Evolutionary conservation across 208 protist genomes (phyloP).

Genomic region (Crithidia mellificae): DNA sequence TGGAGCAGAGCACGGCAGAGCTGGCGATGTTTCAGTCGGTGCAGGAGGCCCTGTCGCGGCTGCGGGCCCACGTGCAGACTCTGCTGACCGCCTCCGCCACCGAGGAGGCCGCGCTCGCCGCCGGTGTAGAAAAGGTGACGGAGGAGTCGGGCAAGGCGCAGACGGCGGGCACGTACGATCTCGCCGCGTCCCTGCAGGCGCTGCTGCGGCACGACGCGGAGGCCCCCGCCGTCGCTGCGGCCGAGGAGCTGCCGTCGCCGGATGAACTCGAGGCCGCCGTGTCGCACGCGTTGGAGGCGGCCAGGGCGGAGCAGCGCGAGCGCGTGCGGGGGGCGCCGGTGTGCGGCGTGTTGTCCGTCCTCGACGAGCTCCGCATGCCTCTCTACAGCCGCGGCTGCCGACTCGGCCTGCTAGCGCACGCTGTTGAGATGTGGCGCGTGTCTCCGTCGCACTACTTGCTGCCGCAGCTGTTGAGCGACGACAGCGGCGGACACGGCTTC

Average conservation of each 20-base stretch:
- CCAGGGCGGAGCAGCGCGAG: constrained; percentile 41
- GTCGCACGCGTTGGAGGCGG: constrained; percentile 34
- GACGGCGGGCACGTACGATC: constrained; percentile 18
- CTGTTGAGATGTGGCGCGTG: constrained; percentile 64
- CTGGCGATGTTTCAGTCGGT: constrained; percentile 49
- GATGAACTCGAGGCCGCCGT: constrained; percentile 32
- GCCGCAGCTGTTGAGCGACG: constrained; percentile 20
- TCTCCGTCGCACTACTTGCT: constrained; percentile 59
- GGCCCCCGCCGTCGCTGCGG: constrained; percentile 7
- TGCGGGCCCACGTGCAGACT: constrained; percentile 76
- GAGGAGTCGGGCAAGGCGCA: constrained; percentile 28
- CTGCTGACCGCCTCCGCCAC: constrained; percentile 50
- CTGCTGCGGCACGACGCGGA: constrained; percentile 28
- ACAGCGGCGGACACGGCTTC: constrained; percentile 2
- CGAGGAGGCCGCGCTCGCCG: constrained; percentile 51
- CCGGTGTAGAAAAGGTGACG: constrained; percentile 24
- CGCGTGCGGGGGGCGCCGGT: constrained; percentile 46
- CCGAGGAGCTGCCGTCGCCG: constrained; percentile 28
- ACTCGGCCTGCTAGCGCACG: constrained; percentile 60
- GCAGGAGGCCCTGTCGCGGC: constrained; percentile 63
- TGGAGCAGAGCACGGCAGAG: constrained; percentile 68
- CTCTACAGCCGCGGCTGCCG: constrained; percentile 69
- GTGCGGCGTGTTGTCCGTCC: constrained; percentile 42
- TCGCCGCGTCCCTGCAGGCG: constrained; percentile 35
- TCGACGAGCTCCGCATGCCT: constrained; percentile 66